Evolutionary conservation across 257 asterid genomes (phyloP).

Genomic region (Misopates orontium): DNA sequence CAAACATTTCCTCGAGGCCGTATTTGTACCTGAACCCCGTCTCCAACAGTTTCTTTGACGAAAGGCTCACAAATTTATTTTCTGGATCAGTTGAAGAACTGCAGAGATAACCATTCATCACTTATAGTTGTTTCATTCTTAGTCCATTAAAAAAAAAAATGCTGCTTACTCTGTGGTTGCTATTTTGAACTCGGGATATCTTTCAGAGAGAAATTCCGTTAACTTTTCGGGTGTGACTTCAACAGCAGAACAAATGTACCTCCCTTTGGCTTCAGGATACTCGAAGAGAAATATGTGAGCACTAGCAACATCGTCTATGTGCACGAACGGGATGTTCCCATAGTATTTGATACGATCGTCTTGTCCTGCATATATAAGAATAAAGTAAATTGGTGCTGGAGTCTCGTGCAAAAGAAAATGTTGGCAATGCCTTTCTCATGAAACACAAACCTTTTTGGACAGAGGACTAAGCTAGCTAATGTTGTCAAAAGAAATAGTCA

Average conservation of each 20-base stretch:
- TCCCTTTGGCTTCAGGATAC: constrained; percentile 37
- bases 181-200: constrained; percentile 25
- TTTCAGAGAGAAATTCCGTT: constrained; percentile 31
- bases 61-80: neutral
- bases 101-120: neutral
- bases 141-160: neutral
- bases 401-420: too few relatives aligned
- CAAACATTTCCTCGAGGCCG: constrained; percentile 52
- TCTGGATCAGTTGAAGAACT: constrained; percentile 12
- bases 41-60: constrained; percentile 50
- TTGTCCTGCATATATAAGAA: neutral
- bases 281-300: constrained; percentile 47
- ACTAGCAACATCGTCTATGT: constrained; percentile 41
- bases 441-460: too few relatives aligned
- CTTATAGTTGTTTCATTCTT: neutral
- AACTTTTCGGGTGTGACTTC: constrained; percentile 31
- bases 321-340: constrained; percentile 26
- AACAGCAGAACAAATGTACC: constrained; percentile 47
- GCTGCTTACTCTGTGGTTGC: constrained; percentile 27
- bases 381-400: neutral
- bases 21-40: constrained; percentile 43
- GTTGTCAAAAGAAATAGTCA: too few relatives aligned
- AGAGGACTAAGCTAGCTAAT: too few relatives aligned
- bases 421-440: too few relatives aligned
- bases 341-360: neutral